Evolutionary conservation across 176 grass and related monocot species (phyloP), one percentile per base, ranked within the genome.

Genomic region (Aegilops longissima): DNA sequence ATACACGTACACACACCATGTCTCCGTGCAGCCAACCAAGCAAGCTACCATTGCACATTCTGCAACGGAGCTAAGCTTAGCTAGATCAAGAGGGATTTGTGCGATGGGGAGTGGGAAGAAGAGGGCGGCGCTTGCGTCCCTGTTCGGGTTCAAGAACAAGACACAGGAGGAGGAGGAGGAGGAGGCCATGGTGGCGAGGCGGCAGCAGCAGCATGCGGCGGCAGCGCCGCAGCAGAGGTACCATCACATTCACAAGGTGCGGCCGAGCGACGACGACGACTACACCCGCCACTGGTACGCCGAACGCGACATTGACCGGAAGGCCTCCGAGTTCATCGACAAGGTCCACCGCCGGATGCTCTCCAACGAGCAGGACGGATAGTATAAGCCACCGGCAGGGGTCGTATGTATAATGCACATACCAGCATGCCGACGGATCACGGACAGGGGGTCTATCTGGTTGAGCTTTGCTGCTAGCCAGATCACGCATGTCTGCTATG

Each of bases 261-360:
- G 89, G 66, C 80, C 85, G 33, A 90, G 89, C 80, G 89, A 90
- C 18, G 66, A 90, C 34, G 89, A 90, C 25, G 34, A 79, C 31
- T 87, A 90, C 80, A 42, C 80, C 14, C 85, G 70, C 1, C 61
- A 80, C 5, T 87, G 85, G 89, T 90, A 84, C 35, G 89, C 89
- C 14, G 85, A 90, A 0, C 85, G 68, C 27, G 21, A 91, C 74
- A 87, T 91, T 80, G 27, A 91, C 76, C 34, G 61, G 61, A 83
- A 62, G 67, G 85, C 85, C 3, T n/a, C 85, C 4, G 89, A 91
- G 47, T 91, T 80, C 89, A 91, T 91, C 67, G 61, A 84, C 40
- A 84, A 61, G 76, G 80, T 91, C 44, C 89, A 80, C 85, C 89
- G 68, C 12, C 67, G 68, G 24, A 84, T 91, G 76, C 69, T 74